These are phyloP conservation scores for Mallotus nudiflorus DNA, from an alignment of 345 rosid genomes.

Conservation along the genomic window DNA sequence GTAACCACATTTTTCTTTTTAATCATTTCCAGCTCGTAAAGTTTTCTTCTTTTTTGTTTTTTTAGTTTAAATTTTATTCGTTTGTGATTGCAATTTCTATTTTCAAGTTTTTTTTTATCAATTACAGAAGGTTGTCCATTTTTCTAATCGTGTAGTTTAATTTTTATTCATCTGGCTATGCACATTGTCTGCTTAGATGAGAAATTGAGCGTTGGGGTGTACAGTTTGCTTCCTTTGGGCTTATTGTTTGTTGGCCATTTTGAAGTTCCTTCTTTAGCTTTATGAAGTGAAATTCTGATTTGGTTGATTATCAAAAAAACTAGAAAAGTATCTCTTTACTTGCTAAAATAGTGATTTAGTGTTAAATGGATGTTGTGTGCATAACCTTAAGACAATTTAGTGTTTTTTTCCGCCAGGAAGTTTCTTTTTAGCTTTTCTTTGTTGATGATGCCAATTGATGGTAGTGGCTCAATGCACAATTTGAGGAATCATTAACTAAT, in stretches of 20 bases:
- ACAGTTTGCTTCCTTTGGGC: not conserved
- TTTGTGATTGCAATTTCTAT: too few species aligned
- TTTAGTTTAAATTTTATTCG: not conserved
- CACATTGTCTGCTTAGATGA: not conserved
- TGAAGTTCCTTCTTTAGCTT: not conserved
- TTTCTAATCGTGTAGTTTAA: too few species aligned
- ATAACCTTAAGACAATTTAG: too few species aligned
- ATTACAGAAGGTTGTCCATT: too few species aligned
- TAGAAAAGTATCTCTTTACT: not conserved
- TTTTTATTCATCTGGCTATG: not conserved
- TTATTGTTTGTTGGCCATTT: not conserved
- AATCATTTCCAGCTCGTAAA: not conserved
- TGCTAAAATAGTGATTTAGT: not conserved
- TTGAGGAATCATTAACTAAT: too few species aligned
- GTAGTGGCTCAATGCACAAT: too few species aligned
- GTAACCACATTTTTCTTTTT: not conserved
- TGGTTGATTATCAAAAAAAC: not conserved
- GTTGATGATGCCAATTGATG: too few species aligned
- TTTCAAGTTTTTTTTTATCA: too few species aligned
- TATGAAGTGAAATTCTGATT: not conserved
- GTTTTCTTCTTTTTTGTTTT: not conserved
- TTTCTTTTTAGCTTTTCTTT: too few species aligned
- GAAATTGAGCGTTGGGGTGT: not conserved
- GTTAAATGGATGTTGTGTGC: too few species aligned
- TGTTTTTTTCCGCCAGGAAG: too few species aligned